Base-by-base conservation (phyloP, 371 early-diverging fungal species). In the Mortierella sp. region DNA sequence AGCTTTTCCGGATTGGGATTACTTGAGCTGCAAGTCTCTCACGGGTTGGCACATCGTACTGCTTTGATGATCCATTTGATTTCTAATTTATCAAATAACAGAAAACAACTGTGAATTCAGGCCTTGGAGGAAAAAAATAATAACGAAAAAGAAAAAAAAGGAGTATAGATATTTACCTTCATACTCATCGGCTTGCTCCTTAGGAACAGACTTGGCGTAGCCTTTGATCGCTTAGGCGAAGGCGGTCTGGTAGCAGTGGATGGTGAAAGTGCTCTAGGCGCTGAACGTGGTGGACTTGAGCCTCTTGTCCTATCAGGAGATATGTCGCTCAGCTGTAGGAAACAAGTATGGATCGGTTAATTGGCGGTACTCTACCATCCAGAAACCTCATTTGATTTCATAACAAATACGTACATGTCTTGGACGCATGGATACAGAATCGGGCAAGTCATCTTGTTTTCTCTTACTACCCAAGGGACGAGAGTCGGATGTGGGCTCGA, bases 21-120 rank as follows among this genome's bases (percentile, higher is more conserved):
- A 75, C 75, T 19, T 63, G 55, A 1, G 81, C 69, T 26, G 81
- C 81, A 23, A 80, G 71, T 23, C 75, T 62, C 15, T 80, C 81
- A 8, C 75, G 56, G 0, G 65, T 19, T 3, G 78, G 69, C 12
- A 72, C 37, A n/a, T 68, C 68, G 31, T 68, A 64, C n/a, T 66
- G 49, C 53, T 40, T 54, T 6, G 67, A 12, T 0, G 66, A 32
- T 34, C 66, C 68, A 53, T 29, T 53, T 2, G 53, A 15, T 17
- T 53, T 28, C 29, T 28, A 28, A 26, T 53, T 53, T 2, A 9
- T 17, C 9, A 53, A 17, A 12, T 10, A 8, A 28, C 7, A 13
- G 10, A 10, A 8, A 28, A n/a, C n/a, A n/a, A n/a, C n/a, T n/a
- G 12, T 26, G 53, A 28, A 28, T 7, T 53, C 0, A 28, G 23